Percentiles rank a stretch among this genome's conserved stretches.
Evolutionary conservation across 768 basidiomycete species (phyloP).

Genomic region (Lentinula detonsa): DNA sequence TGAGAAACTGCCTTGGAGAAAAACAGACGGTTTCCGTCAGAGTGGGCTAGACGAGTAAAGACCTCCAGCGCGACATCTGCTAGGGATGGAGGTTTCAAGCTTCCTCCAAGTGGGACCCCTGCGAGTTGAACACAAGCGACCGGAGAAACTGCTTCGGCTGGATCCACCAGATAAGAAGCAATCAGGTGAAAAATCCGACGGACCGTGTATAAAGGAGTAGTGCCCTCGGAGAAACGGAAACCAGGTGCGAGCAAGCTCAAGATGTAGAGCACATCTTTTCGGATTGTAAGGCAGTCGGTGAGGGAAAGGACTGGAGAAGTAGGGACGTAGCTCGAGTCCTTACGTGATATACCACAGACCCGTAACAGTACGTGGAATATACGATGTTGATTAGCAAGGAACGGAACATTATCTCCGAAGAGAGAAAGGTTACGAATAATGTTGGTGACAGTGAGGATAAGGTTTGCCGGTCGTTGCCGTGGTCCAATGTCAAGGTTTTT

Average conservation of each 20-base stretch:
- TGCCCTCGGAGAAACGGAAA: slow-evolving; percentile 38
- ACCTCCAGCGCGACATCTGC: slow-evolving; percentile 79
- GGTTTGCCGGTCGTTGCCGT: slow-evolving; percentile 60
- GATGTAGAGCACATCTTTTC: slow-evolving; percentile 72
- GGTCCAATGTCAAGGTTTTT: slow-evolving; percentile 49
- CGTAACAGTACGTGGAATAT: slow-evolving; percentile 65
- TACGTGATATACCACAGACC: slow-evolving; percentile 47
- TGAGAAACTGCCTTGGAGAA: slow-evolving; percentile 58
- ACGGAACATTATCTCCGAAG: slow-evolving; percentile 61
- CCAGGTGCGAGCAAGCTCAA: slow-evolving; percentile 54
- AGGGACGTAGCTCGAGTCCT: slow-evolving; percentile 30
- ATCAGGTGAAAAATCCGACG: slow-evolving; percentile 59
- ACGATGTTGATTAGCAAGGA: slow-evolving; percentile 59
- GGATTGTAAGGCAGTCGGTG: slow-evolving; percentile 62
- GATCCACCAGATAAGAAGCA: slow-evolving; percentile 72
- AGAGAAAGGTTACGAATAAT: slow-evolving; percentile 86
- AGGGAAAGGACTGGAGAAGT: slow-evolving; percentile 60
- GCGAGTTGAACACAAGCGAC: slow-evolving; percentile 48
- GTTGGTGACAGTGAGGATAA: slow-evolving; percentile 65
- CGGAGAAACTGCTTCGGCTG: slow-evolving; percentile 60
- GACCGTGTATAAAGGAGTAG: slow-evolving; percentile 38
- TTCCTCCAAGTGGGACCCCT: slow-evolving; percentile 34
- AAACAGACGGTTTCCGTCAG: slow-evolving; percentile 73
- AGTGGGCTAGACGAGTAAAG: slow-evolving; percentile 71
- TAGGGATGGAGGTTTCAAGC: slow-evolving; percentile 49